phyloP scores from a whole-genome alignment of 208 protist genomes.

The Paratrypanosoma confusum region DNA sequence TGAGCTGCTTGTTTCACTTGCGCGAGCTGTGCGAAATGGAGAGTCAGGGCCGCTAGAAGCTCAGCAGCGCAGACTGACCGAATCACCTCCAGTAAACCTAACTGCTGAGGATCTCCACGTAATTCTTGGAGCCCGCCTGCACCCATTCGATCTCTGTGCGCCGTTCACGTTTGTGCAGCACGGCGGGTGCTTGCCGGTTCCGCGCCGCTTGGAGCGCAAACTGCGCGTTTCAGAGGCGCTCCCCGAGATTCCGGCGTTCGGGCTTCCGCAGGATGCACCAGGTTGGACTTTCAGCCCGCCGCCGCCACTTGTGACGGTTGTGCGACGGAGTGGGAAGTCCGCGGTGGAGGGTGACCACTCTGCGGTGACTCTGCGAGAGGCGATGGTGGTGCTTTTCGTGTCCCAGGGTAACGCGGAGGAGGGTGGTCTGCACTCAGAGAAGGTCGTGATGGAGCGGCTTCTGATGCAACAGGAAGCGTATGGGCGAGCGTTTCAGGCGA shows the following conservation, averaged over 20 bases:
- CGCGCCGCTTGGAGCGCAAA: conserved; percentile 11
- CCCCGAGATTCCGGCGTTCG: conserved; percentile 39
- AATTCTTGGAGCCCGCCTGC: conserved; percentile 35
- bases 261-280: conserved; percentile 12
- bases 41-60: too few species aligned
- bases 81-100: conserved; percentile 32
- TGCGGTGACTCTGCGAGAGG: conserved; percentile 3
- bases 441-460: conserved; percentile 48
- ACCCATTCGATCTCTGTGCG: conserved; percentile 68
- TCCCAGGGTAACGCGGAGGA: conserved; percentile 26
- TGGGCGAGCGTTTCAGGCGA: conserved; percentile 4
- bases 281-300: conserved; percentile 19
- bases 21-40: conserved; percentile 14
- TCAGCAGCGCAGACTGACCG: neutral
- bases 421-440: conserved; percentile 23
- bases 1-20: conserved; percentile 25
- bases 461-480: conserved; percentile 33
- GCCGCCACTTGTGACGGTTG: conserved; percentile 18
- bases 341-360: neutral
- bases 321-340: neutral
- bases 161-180: conserved; percentile 54
- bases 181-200: conserved; percentile 25
- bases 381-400: conserved; percentile 52
- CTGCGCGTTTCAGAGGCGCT: conserved; percentile 32
- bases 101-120: conserved; percentile 14